Percentiles rank a stretch among this genome's conserved stretches.
Evolutionary conservation across 495 filamentous ascomycete species (phyloP).

Genomic region (Bacidia gigantensis): DNA sequence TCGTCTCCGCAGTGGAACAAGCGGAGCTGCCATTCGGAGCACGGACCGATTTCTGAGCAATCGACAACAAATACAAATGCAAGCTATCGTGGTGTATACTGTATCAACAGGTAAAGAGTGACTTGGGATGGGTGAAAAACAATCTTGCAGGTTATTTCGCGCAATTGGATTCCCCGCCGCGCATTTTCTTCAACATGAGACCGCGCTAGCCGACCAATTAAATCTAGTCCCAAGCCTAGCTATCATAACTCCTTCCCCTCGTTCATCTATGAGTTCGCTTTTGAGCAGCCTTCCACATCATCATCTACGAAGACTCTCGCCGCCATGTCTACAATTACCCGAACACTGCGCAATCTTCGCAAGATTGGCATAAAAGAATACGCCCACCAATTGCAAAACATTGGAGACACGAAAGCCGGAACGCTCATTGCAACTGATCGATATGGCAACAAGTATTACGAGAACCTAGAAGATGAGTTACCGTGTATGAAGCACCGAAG

Average conservation of each 20-base stretch:
- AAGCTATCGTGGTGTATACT: no score
- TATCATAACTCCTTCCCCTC: no score
- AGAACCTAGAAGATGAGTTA: slow-evolving; percentile 83
- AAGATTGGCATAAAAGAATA: slow-evolving; percentile 82
- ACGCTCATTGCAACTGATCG: slow-evolving; percentile 71
- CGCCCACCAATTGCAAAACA: slow-evolving; percentile 68
- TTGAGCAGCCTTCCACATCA: no score
- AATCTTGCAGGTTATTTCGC: not conserved
- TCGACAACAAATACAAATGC: no score
- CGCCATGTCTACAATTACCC: slow-evolving; percentile 80
- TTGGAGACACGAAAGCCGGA: slow-evolving; percentile 92
- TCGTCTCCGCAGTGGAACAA: slow-evolving; percentile 2
- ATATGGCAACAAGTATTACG: slow-evolving; percentile 95
- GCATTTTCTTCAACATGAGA: not conserved
- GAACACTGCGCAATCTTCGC: slow-evolving; percentile 76
- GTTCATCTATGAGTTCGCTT: no score
- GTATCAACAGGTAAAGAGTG: no score
- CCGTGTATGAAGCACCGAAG: slow-evolving; percentile 47
- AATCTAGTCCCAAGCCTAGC: no score
- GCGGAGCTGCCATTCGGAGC: not conserved
- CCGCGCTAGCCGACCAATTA: not conserved
- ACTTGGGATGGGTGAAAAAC: no score
- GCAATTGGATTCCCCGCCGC: not conserved
- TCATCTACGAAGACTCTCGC: not conserved
- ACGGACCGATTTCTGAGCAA: no score